Conservation (phyloP, 106 monocot species). For the Allium sativum region DNA sequence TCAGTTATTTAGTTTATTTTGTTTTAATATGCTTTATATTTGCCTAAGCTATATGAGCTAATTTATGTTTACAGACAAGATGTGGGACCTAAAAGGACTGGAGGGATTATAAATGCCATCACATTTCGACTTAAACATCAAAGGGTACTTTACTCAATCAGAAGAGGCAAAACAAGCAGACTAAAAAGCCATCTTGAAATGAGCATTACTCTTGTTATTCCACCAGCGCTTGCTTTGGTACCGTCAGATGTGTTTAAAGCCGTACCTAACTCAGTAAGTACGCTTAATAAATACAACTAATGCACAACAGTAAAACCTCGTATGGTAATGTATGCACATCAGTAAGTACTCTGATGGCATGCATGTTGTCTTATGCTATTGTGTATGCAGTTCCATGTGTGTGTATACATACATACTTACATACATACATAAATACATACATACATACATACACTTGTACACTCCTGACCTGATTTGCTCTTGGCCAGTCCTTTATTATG, state of each 20-base stretch:
- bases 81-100: constrained; percentile 81
- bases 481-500: too few species aligned
- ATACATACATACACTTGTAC: too few species aligned
- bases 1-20: too few species aligned
- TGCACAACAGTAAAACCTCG: background rate
- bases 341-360: too few species aligned
- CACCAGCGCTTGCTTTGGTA: constrained; percentile 36
- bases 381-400: too few species aligned
- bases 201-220: constrained; percentile 49
- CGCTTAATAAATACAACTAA: background rate
- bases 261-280: constrained; percentile 41
- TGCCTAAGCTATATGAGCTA: background rate
- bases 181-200: constrained; percentile 58
- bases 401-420: too few species aligned
- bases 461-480: too few species aligned
- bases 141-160: constrained; percentile 42
- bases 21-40: background rate
- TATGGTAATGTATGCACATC: background rate
- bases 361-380: too few species aligned
- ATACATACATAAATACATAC: too few species aligned
- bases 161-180: constrained; percentile 15
- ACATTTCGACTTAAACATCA: constrained; percentile 42
- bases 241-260: constrained; percentile 36
- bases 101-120: constrained; percentile 36
- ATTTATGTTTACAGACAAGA: constrained; percentile 37